Evolutionary conservation across 2,329 filamentous ascomycete genomes (phyloP).

Genomic region (Colletotrichum coccodes): DNA sequence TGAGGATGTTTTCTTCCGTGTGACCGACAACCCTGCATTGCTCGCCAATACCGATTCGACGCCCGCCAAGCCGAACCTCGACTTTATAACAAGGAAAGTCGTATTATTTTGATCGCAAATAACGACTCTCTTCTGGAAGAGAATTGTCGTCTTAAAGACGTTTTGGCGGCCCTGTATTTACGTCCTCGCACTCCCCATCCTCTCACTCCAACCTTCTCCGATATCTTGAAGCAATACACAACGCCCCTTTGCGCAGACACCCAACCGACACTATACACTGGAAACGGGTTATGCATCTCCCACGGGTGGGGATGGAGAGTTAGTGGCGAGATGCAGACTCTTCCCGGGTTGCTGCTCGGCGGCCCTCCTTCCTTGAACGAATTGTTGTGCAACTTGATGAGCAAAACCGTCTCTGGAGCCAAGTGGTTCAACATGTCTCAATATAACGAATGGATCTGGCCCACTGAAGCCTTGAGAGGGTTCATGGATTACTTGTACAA

Average conservation of each 20-base stretch:
- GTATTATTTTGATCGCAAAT: constrained; percentile 29
- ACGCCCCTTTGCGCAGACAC: background rate
- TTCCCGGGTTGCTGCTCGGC: background rate
- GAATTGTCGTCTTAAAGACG: constrained; percentile 34
- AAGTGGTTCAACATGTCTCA: background rate
- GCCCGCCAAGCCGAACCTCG: background rate
- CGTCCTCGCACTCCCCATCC: constrained; percentile 35
- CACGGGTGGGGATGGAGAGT: background rate
- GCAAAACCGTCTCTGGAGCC: background rate
- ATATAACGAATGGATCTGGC: background rate
- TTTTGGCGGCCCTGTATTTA: constrained; percentile 36
- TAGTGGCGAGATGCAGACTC: background rate
- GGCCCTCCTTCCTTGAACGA: background rate
- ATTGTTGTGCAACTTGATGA: background rate
- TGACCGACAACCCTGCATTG: constrained; percentile 36
- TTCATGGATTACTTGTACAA: background rate
- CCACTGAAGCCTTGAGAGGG: background rate
- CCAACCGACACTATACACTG: background rate
- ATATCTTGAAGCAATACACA: background rate
- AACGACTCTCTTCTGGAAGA: constrained; percentile 35
- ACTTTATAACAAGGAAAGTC: background rate
- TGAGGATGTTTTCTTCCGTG: constrained; percentile 46
- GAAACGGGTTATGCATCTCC: background rate
- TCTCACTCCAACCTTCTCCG: constrained; percentile 31
- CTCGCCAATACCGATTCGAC: background rate